Percentiles rank a stretch among this genome's conserved stretches.
phyloP scores from a whole-genome alignment of 106 monocot genomes.

The Ottelia alismoides region DNA sequence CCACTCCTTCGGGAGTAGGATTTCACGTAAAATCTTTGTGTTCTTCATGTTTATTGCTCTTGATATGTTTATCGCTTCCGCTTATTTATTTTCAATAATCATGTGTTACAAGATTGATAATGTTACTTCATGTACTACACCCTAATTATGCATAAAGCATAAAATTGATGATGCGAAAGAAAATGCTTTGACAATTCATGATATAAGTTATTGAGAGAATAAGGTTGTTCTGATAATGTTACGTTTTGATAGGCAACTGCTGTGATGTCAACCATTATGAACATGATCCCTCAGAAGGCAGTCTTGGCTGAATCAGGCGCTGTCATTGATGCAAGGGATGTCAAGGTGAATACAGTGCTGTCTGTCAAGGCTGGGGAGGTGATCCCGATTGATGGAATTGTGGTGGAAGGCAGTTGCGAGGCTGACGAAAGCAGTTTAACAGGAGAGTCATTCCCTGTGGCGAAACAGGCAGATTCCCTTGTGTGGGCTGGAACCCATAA shows the following conservation, averaged over 20 bases:
- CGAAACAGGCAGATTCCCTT: constrained; percentile 50
- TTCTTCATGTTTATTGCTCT: no score
- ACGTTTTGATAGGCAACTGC: constrained; percentile 71
- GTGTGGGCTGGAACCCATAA: constrained; percentile 97
- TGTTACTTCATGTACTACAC: no score
- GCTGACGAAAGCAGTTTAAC: constrained; percentile 81
- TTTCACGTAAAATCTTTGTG: no score
- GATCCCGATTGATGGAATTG: constrained; percentile 81
- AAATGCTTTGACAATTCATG: no score
- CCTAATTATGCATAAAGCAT: no score
- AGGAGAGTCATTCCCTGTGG: constrained; percentile 82
- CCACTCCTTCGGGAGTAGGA: no score
- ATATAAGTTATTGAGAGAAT: no score
- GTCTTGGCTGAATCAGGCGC: constrained; percentile 54
- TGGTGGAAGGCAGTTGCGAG: constrained; percentile 71
- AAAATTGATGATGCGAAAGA: no score
- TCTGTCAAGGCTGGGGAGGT: constrained; percentile 95
- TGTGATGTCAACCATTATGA: constrained; percentile 81
- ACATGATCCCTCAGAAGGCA: constrained; percentile 93
- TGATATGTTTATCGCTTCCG: no score
- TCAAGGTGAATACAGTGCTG: constrained; percentile 44
- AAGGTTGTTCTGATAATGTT: no score
- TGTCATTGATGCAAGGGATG: constrained; percentile 45
- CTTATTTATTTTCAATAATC: no score
- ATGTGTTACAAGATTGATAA: no score